These are phyloP conservation scores for Xylariaceae sp. DNA, from an alignment of 2,329 filamentous ascomycete species.

Conservation along the genomic window DNA sequence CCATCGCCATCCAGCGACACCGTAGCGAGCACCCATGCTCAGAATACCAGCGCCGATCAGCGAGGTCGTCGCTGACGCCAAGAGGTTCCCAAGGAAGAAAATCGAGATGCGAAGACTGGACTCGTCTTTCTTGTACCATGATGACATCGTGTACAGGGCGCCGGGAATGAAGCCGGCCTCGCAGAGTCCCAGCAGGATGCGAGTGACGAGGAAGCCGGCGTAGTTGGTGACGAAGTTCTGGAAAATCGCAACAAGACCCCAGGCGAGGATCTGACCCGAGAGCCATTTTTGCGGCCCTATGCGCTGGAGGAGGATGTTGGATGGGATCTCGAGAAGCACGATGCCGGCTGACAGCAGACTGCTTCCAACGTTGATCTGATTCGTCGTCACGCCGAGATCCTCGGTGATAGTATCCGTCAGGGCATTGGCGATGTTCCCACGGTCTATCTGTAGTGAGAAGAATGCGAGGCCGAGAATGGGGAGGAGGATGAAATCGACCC, in stretches of 20 bases:
- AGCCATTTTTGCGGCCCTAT: constrained; percentile 27
- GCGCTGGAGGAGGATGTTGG: constrained; percentile 27
- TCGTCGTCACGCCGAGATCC: constrained; percentile 24
- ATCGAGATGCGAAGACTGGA: constrained; percentile 43
- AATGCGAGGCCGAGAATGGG: constrained; percentile 28
- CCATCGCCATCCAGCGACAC: constrained; percentile 46
- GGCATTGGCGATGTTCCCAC: constrained; percentile 29
- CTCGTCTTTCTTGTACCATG: constrained; percentile 44
- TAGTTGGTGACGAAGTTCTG: constrained; percentile 34
- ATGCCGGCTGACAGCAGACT: constrained; percentile 26
- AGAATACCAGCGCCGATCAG: constrained; percentile 45
- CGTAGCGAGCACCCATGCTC: constrained; percentile 35
- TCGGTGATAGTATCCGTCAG: constrained; percentile 26
- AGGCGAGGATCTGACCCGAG: constrained; percentile 27
- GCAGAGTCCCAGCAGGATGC: constrained; percentile 41
- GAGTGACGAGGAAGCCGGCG: constrained; percentile 39
- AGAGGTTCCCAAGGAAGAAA: constrained; percentile 51
- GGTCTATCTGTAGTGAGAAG: constrained; percentile 29
- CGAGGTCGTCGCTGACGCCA: constrained; percentile 44
- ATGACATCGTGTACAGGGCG: constrained; percentile 46
- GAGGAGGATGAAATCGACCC: constrained; percentile 26
- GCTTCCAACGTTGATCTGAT: constrained; percentile 27
- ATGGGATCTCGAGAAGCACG: constrained; percentile 28
- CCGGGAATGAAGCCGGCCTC: constrained; percentile 51
- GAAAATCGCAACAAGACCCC: constrained; percentile 28